phyloP scores from a whole-genome alignment of 2,329 filamentous ascomycete genomes.

The Fusarium poae region DNA sequence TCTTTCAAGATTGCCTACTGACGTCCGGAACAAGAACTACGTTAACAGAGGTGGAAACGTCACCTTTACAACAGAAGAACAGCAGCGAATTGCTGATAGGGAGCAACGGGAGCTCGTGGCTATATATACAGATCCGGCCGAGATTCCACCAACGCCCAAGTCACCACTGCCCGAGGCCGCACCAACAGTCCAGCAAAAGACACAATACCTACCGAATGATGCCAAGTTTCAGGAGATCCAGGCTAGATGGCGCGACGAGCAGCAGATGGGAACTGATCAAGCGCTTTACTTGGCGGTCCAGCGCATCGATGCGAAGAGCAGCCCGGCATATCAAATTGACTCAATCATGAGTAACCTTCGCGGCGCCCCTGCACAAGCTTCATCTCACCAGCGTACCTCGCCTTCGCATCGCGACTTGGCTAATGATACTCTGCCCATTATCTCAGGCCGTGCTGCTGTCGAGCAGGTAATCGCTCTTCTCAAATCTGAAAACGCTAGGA shows the following conservation, averaged over 20 bases:
- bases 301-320: conserved; percentile 57
- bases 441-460: conserved; percentile 54
- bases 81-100: conserved; percentile 67
- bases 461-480: conserved; percentile 61
- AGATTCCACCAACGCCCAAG: conserved; percentile 69
- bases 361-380: conserved; percentile 35
- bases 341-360: conserved; percentile 57
- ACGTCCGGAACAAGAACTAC: conserved; percentile 63
- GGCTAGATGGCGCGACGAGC: conserved; percentile 62
- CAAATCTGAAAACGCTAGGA: conserved; percentile 58
- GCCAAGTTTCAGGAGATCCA: conserved; percentile 63
- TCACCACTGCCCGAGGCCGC: conserved; percentile 60
- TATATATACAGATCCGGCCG: conserved; percentile 66
- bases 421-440: conserved; percentile 49
- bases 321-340: conserved; percentile 56
- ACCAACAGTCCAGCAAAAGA: conserved; percentile 46
- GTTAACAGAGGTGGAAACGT: conserved; percentile 67
- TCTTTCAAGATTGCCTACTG: conserved; percentile 61
- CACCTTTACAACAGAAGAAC: conserved; percentile 66
- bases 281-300: conserved; percentile 60
- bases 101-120: conserved; percentile 72
- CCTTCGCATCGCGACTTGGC: conserved; percentile 24
- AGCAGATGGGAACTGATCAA: conserved; percentile 59
- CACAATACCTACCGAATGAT: conserved; percentile 56
- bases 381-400: conserved; percentile 27